Evolutionary conservation across 352 stramenopile genomes (phyloP).

Genomic region (Peronosclerospora sorghi): DNA sequence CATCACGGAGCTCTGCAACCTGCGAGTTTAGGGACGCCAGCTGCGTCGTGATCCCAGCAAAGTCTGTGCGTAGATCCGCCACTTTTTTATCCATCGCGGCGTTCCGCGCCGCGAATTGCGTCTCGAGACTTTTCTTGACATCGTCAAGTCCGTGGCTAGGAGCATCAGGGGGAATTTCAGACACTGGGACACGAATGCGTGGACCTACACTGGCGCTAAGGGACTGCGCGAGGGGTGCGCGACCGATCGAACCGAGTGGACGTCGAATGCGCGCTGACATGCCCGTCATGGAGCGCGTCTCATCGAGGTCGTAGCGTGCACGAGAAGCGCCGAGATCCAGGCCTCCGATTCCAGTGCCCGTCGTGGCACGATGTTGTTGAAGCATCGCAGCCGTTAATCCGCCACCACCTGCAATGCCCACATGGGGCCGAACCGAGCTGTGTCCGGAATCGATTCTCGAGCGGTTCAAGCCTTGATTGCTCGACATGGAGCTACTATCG

Average conservation of each 20-base stretch:
- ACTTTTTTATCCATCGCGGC: constrained; percentile 57
- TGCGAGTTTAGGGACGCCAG: constrained; percentile 27
- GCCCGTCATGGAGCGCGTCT: constrained; percentile 25
- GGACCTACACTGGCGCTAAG: constrained; percentile 19
- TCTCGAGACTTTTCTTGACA: constrained; percentile 59
- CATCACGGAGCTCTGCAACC: constrained; percentile 40
- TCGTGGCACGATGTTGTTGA: constrained; percentile 19
- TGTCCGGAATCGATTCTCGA: constrained; percentile 12
- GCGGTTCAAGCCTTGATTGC: constrained; percentile 13
- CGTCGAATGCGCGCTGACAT: constrained; percentile 15
- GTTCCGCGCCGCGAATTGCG: constrained; percentile 41
- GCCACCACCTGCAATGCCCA: constrained; percentile 23
- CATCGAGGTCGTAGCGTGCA: constrained; percentile 16
- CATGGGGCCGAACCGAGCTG: constrained; percentile 13
- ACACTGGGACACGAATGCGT: constrained; percentile 29
- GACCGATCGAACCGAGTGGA: constrained; percentile 10
- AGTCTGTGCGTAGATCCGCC: constrained; percentile 43
- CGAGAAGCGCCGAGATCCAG: constrained; percentile 10
- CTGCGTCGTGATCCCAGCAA: constrained; percentile 37
- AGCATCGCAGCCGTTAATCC: constrained; percentile 29
- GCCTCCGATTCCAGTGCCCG: constrained; percentile 1
- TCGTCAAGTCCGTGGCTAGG: constrained; percentile 42
- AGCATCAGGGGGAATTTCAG: constrained; percentile 35
- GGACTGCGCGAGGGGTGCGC: constrained; percentile 12
- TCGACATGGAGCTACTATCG: constrained; percentile 21